These are phyloP conservation scores for Neodidymelliopsis sp. DNA, from an alignment of 2,329 filamentous ascomycete genomes.

Conservation along the genomic window DNA sequence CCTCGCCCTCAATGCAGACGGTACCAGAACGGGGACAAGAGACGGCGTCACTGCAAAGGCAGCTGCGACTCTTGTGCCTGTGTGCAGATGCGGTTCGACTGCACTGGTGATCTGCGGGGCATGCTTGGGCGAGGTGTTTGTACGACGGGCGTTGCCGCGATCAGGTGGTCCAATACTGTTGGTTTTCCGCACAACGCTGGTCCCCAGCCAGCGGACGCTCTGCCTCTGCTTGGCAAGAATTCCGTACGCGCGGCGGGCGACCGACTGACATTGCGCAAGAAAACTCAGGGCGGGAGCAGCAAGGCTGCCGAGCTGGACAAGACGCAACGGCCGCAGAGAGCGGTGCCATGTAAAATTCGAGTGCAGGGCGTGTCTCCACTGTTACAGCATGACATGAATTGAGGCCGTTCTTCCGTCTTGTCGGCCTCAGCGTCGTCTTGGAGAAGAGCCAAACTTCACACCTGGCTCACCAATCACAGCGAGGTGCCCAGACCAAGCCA, in stretches of 20 bases:
- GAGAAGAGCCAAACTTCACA: constrained; percentile 3
- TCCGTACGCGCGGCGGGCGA: constrained; percentile 13
- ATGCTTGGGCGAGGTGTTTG: constrained; percentile 1
- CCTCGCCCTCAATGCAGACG: constrained; percentile 5
- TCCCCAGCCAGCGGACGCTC: constrained; percentile 33
- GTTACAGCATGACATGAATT: neutral
- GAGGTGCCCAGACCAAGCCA: constrained; percentile 12
- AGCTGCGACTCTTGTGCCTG: constrained; percentile 6
- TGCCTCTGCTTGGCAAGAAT: constrained; percentile 21
- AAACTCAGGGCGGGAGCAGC: neutral
- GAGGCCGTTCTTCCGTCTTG: constrained; percentile 20
- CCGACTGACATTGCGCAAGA: neutral
- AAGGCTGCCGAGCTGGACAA: constrained; percentile 2
- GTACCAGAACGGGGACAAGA: neutral
- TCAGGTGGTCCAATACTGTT: constrained; percentile 13
- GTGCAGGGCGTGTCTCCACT: constrained; percentile 8
- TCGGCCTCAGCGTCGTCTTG: constrained; percentile 18
- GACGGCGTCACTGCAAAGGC: constrained; percentile 11
- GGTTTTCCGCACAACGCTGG: constrained; percentile 6
- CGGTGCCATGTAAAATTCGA: neutral
- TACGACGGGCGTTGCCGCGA: constrained; percentile 15
- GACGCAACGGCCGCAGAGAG: neutral
- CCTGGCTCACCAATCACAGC: constrained; percentile 10
- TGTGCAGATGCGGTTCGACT: constrained; percentile 6
- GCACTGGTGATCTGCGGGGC: constrained; percentile 9